phyloP scores from a whole-genome alignment of 306 rosid species.

The Lathyrus sativus region DNA sequence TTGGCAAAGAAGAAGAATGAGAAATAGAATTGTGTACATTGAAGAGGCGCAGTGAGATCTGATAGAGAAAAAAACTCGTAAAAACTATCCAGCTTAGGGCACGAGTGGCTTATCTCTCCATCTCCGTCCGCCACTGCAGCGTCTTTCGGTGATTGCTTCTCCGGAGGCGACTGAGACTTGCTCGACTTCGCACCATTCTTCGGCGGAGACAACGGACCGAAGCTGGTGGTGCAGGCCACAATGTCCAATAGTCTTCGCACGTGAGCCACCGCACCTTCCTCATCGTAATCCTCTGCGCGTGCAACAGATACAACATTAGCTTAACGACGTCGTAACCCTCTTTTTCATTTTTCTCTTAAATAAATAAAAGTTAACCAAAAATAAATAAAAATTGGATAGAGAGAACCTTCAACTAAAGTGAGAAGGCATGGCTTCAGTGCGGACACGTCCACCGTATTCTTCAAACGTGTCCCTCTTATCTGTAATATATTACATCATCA shows the following conservation, averaged over 20 bases:
- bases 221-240: constrained; percentile 85
- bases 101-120: constrained; percentile 71
- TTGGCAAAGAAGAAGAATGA: background rate
- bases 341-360: background rate
- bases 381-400: background rate
- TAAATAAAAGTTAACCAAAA: background rate
- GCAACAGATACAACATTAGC: background rate
- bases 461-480: constrained; percentile 83
- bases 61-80: constrained; percentile 96
- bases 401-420: constrained; percentile 73
- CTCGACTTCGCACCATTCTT: constrained; percentile 49
- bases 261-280: constrained; percentile 71
- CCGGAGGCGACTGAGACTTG: constrained; percentile 43
- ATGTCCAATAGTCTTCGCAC: constrained; percentile 80
- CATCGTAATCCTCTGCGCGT: constrained; percentile 75
- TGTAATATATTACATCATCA: constrained; percentile 24
- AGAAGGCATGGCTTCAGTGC: constrained; percentile 88
- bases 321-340: constrained; percentile 42
- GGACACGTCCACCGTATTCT: constrained; percentile 84
- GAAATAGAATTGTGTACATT: constrained; percentile 49
- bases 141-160: constrained; percentile 46
- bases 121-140: constrained; percentile 51
- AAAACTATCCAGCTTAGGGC: constrained; percentile 80
- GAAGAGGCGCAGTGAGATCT: constrained; percentile 83
- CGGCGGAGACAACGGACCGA: constrained; percentile 55